A percentile compares a stretch with the other conserved stretches of the same genome.
These are phyloP conservation scores for Trichoderma lentiforme DNA, from an alignment of 2,329 filamentous ascomycete species.

Conservation along the genomic window DNA sequence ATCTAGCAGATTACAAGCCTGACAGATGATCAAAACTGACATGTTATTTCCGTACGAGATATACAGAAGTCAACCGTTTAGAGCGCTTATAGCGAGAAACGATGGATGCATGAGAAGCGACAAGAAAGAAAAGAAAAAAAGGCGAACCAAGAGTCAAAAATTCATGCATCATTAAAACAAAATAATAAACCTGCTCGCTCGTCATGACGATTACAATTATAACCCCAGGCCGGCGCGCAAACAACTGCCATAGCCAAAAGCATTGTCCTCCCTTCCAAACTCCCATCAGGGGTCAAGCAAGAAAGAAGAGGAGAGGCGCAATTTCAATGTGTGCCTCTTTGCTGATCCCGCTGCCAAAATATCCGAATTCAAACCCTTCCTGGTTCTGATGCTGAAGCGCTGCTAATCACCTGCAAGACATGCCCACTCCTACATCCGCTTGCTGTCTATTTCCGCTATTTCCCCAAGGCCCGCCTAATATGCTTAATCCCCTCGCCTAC, in stretches of 20 bases:
- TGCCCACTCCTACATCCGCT: not conserved
- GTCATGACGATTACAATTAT: conserved; percentile 17
- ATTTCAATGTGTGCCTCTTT: not conserved
- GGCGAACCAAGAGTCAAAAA: not conserved
- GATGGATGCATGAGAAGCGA: not conserved
- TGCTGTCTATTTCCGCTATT: not conserved
- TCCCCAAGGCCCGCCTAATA: not conserved
- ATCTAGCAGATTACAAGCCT: not conserved
- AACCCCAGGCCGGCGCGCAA: conserved; percentile 10
- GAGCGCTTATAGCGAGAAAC: not conserved
- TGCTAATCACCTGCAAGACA: not conserved
- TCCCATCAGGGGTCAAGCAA: conserved; percentile 1
- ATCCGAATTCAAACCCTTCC: not conserved
- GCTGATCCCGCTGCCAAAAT: not conserved
- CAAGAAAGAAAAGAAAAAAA: not conserved
- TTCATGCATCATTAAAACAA: not conserved
- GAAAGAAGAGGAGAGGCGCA: not conserved
- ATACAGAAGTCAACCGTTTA: not conserved
- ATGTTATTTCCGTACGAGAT: not conserved
- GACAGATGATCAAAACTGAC: not conserved
- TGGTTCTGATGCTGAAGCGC: not conserved
- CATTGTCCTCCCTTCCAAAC: conserved; percentile 8
- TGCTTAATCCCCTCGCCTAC: conserved; percentile 45
- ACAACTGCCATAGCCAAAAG: conserved; percentile 19
- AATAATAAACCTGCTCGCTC: conserved; percentile 13